Evolutionary conservation across 768 basidiomycete species (phyloP).

Genomic region (Serendipita vermifera): DNA sequence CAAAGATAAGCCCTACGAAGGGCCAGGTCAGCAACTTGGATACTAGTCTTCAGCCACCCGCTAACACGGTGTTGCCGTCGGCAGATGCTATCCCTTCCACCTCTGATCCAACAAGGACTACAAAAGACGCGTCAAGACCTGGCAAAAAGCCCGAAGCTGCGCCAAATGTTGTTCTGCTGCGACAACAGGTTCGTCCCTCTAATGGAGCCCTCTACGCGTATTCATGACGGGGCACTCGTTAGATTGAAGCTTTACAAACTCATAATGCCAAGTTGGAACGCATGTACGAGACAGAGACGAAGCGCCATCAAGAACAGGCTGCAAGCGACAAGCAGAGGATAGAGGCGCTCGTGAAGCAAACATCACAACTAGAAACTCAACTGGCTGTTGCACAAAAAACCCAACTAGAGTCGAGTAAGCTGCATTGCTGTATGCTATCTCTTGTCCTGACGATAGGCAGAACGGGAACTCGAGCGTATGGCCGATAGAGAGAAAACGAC

Average conservation of each 20-base stretch:
- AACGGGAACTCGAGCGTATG: neutral
- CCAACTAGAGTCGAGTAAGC: neutral
- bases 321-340: slow-evolving; percentile 9
- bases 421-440: neutral
- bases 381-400: neutral
- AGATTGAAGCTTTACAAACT: slow-evolving; percentile 12
- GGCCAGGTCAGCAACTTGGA: slow-evolving; percentile 27
- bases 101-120: slow-evolving; percentile 18
- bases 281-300: neutral
- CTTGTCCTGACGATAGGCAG: neutral
- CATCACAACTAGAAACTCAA: slow-evolving; percentile 8
- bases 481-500: neutral
- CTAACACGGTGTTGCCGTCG: neutral
- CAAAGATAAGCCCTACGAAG: slow-evolving; percentile 31
- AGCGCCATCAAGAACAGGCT: slow-evolving; percentile 10
- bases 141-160: neutral
- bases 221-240: neutral
- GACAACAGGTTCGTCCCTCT: neutral
- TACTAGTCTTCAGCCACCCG: neutral
- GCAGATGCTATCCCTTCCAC: slow-evolving; percentile 15
- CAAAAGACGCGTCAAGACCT: slow-evolving; percentile 11
- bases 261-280: slow-evolving; percentile 6
- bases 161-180: neutral
- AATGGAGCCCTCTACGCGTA: neutral
- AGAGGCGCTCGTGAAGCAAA: slow-evolving; percentile 3